Evolutionary conservation across 768 basidiomycete species (phyloP).

Genomic region (Zangia roseola): DNA sequence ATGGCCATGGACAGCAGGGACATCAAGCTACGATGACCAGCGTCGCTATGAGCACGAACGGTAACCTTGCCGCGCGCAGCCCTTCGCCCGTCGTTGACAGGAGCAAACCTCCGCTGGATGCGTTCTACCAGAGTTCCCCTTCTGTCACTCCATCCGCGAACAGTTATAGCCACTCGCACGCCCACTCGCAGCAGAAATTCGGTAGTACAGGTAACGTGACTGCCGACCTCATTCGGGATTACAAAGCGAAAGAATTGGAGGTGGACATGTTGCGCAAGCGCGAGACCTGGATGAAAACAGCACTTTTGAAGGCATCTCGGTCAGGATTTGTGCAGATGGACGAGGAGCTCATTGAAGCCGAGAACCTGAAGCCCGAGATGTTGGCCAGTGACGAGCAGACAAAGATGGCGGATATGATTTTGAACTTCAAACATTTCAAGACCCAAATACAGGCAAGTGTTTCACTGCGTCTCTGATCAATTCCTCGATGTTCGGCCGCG

Average conservation of each 20-base stretch:
- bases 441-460: slow-evolving; percentile 77
- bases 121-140: slow-evolving; percentile 48
- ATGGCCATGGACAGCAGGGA: slow-evolving; percentile 21
- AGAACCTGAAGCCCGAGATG: slow-evolving; percentile 33
- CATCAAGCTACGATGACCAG: slow-evolving; percentile 50
- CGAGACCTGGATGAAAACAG: slow-evolving; percentile 84
- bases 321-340: slow-evolving; percentile 74
- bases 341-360: slow-evolving; percentile 45
- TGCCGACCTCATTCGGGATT: slow-evolving; percentile 73
- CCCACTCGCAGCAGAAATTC: slow-evolving; percentile 32
- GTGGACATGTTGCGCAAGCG: slow-evolving; percentile 73
- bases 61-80: slow-evolving; percentile 46
- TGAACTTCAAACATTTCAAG: slow-evolving; percentile 86
- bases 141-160: slow-evolving; percentile 48
- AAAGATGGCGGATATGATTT: slow-evolving; percentile 63
- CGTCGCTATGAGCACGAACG: slow-evolving; percentile 53
- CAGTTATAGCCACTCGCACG: slow-evolving; percentile 45
- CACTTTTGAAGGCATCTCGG: slow-evolving; percentile 69
- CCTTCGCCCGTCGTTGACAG: slow-evolving; percentile 59
- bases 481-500: background rate
- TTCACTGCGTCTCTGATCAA: background rate
- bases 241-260: slow-evolving; percentile 82
- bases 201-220: slow-evolving; percentile 68
- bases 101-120: slow-evolving; percentile 56
- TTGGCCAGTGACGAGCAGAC: slow-evolving; percentile 43